phyloP scores from a whole-genome alignment of 768 basidiomycete species.

The Amyloporia xantha region DNA sequence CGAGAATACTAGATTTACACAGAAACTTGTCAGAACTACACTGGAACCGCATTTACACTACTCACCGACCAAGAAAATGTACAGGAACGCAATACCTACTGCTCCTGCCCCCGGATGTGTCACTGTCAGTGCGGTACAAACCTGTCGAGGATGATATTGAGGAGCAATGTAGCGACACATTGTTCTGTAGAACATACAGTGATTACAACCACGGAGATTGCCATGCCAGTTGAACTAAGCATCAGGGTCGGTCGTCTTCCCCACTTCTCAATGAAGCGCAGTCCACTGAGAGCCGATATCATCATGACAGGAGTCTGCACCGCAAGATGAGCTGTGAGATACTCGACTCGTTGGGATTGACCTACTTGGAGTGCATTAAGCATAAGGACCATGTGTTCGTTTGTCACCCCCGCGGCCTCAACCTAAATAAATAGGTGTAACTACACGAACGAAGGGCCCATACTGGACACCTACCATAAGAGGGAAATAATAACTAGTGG shows the following conservation, averaged over 20 bases:
- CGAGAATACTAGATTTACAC: conserved; percentile 5
- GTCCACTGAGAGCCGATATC: conserved; percentile 27
- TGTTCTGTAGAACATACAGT: conserved; percentile 14
- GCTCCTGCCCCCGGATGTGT: conserved; percentile 23
- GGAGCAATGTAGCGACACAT: neutral
- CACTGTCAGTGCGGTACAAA: conserved; percentile 23
- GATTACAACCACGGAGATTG: conserved; percentile 24
- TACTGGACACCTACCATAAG: conserved; percentile 16
- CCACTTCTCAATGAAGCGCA: conserved; percentile 26
- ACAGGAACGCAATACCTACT: conserved; percentile 23
- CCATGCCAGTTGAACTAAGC: conserved; percentile 22
- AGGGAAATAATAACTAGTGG: conserved; percentile 25
- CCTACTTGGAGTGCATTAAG: conserved; percentile 21
- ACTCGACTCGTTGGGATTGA: neutral
- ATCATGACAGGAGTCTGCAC: conserved; percentile 28
- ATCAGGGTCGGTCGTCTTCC: conserved; percentile 28
- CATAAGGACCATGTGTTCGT: conserved; percentile 20
- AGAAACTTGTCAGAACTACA: neutral
- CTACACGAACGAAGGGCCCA: too few relatives aligned
- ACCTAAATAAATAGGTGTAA: conserved; percentile 10
- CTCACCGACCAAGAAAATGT: conserved; percentile 16
- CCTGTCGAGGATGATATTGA: neutral
- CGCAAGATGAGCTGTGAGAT: too few relatives aligned
- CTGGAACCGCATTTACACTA: neutral
- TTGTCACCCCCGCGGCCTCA: conserved; percentile 30